A percentile compares a stretch with the other conserved stretches of the same genome.
These are phyloP conservation scores for Sherardia arvensis DNA, from an alignment of 257 asterid species.

Conservation along the genomic window DNA sequence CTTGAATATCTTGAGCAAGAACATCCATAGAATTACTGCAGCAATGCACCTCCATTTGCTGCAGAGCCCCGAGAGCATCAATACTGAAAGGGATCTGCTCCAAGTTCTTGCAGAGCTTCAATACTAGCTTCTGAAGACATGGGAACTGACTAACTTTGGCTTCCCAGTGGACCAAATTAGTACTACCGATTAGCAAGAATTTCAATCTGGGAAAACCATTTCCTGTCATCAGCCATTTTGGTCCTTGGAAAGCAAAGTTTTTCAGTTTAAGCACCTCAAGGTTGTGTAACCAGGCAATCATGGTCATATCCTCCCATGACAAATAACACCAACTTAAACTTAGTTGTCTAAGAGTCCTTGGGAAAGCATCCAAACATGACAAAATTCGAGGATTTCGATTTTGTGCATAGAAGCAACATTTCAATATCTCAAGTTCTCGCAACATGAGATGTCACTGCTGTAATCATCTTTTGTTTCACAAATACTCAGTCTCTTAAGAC, in stretches of 20 bases:
- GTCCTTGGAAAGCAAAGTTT: conserved; percentile 12
- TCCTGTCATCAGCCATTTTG: background rate
- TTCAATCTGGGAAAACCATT: conserved; percentile 2
- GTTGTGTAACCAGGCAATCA: background rate
- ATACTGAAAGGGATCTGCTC: conserved; percentile 4
- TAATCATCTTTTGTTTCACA: background rate
- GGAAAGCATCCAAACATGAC: background rate
- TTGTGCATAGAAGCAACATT: background rate
- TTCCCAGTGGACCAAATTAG: conserved; percentile 1
- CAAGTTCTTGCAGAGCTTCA: conserved; percentile 1
- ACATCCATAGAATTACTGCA: conserved; percentile 4
- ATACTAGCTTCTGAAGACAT: background rate
- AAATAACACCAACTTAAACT: conserved; percentile 2
- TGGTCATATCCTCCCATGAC: conserved; percentile 2
- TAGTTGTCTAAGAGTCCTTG: background rate
- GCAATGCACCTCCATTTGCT: conserved; percentile 6
- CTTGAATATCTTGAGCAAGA: conserved; percentile 1
- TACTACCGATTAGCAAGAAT: background rate
- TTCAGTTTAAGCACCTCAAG: conserved; percentile 15
- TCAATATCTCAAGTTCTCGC: background rate
- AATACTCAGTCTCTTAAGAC: background rate
- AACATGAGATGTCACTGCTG: background rate
- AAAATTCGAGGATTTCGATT: background rate
- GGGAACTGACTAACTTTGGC: background rate
- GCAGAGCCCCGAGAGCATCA: background rate